Evolutionary conservation across 2,329 filamentous ascomycete species (phyloP).

Genomic region (Ceratocystis albifundus): DNA sequence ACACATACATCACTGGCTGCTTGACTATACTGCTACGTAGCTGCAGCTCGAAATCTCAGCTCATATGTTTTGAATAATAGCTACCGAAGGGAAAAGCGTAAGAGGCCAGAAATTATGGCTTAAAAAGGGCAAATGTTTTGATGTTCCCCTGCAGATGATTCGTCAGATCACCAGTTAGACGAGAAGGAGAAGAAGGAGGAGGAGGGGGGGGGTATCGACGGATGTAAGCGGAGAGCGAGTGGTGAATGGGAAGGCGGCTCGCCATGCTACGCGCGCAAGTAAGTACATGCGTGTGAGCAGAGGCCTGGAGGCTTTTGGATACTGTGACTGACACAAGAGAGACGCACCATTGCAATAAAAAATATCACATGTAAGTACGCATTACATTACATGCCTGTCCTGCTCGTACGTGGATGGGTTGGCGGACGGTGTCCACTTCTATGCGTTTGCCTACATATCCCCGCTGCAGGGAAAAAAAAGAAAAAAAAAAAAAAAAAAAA

Average conservation of each 20-base stretch:
- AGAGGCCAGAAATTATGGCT: not conserved
- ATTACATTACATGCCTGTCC: no score
- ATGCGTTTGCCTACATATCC: not conserved
- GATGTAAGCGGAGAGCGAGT: no score
- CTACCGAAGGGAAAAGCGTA: not conserved
- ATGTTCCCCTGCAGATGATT: not conserved
- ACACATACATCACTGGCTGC: not conserved
- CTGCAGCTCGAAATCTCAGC: not conserved
- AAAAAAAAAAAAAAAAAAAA: no score
- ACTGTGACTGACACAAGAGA: no score
- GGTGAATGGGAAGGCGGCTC: no score
- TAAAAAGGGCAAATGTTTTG: not conserved
- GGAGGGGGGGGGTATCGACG: not conserved
- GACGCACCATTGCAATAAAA: no score
- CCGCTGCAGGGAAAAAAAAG: not conserved
- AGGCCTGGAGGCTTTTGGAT: no score
- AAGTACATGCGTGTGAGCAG: no score
- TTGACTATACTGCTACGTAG: not conserved
- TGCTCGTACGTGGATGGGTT: no score
- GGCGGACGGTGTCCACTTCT: no score
- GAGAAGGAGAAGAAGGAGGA: not conserved
- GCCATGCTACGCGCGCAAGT: no score
- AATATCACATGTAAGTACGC: no score
- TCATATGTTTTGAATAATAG: not conserved
- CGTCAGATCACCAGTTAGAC: not conserved